Evolutionary conservation across 768 basidiomycete species (phyloP), one percentile per base, ranked within the genome.

Genomic region (Suillus subalutaceus): DNA sequence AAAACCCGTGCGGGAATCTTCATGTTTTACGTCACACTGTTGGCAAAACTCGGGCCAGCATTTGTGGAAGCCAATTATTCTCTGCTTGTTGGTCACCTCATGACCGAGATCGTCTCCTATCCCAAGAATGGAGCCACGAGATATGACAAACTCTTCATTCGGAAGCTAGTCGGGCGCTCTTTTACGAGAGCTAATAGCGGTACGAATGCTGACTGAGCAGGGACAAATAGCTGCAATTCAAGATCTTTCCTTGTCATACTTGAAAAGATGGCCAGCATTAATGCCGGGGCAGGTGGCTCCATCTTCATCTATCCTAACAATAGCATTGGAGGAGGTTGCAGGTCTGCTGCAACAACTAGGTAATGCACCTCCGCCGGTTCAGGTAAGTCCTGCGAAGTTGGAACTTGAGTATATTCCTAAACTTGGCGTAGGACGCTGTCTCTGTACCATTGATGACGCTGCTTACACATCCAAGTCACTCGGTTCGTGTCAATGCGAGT

Each of bases 241-340:
- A 71, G 96, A 97, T 69, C 80, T 97, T 50, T 89, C 93, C 0
- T 89, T 83, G 43, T 82, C 85, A 5, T 97, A 94, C 74, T 80
- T 97, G 66, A 94, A 92, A 76, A 86, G 93, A 62, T 98, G 95
- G 94, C 95, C 96, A 1, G 91, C 94, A 0, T 86, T 97, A 78
- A 89, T 98, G 85, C 94, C 94, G 12, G 94, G 93, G 8, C 90
- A 93, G 69, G 80, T 80, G 23, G 85, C 90, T 0, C 93, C 95
- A 0, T 81, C 79, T 43, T 84, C 91, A 7, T 74, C 86, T 1
- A 86, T 92, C 1, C 81, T 98, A 7, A 85, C 88, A 2, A 83
- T 96, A 38, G 89, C 88, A 7, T 80, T 98, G 26, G 84, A 89
- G 63, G 96, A 99, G 76, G 89, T 94, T 26, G 90, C 94, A 0